A percentile compares a stretch with the other conserved stretches of the same genome.
Conservation (phyloP, 495 filamentous ascomycete genomes). For the Trichoderma virens region DNA sequence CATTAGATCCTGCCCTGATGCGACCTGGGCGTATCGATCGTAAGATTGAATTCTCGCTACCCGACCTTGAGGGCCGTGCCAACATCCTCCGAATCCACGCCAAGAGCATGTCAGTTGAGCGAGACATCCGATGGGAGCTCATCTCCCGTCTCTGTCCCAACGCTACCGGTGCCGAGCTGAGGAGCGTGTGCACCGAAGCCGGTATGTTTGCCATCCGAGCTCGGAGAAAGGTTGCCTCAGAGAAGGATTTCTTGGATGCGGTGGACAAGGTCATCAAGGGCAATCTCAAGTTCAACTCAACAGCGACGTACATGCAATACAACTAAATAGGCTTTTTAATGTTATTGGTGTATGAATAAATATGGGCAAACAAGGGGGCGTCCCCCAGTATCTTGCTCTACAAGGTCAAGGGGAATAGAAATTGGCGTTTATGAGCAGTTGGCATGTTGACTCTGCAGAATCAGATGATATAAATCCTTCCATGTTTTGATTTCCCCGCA, state of each 20-base stretch:
- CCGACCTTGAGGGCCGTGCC: constrained; percentile 91
- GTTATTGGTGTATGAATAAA: background rate
- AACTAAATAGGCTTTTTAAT: constrained; percentile 50
- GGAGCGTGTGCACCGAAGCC: constrained; percentile 96
- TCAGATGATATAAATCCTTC: background rate
- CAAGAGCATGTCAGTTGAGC: constrained; percentile 99
- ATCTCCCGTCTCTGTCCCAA: constrained; percentile 96
- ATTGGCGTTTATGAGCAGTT: background rate
- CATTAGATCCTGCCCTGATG: constrained; percentile 93
- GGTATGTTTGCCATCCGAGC: constrained; percentile 99
- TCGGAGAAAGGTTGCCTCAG: constrained; percentile 92
- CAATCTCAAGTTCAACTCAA: constrained; percentile 98
- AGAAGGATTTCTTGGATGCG: constrained; percentile 97
- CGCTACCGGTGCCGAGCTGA: constrained; percentile 88
- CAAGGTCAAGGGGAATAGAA: constrained; percentile 1
- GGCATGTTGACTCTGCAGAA: background rate
- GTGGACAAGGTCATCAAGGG: constrained; percentile 99
- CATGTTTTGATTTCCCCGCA: no score
- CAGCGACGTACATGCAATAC: constrained; percentile 98
- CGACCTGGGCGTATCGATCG: constrained; percentile 95
- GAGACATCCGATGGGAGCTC: constrained; percentile 97
- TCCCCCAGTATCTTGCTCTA: background rate
- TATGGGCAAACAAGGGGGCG: constrained; percentile 2
- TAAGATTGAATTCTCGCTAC: constrained; percentile 97
- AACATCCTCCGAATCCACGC: constrained; percentile 98